phyloP scores from a whole-genome alignment of 768 basidiomycete genomes.

The Glaciozyma martinii region DNA sequence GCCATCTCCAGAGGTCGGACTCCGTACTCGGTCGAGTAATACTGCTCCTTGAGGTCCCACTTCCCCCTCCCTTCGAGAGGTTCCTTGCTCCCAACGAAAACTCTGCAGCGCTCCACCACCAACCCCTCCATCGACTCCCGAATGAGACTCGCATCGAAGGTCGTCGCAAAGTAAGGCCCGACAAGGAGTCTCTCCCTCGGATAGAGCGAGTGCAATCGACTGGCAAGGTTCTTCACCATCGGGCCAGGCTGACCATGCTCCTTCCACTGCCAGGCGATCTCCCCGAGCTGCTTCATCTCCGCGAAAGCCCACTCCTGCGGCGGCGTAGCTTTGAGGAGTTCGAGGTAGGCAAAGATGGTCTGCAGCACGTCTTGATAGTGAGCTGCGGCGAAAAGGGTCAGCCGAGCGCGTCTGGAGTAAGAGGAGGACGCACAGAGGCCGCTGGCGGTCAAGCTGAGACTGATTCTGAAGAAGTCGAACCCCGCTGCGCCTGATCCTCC shows the following conservation, averaged over 20 bases:
- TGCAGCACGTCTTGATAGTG: conserved; percentile 65
- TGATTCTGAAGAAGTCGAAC: conserved; percentile 75
- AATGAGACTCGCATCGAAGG: conserved; percentile 62
- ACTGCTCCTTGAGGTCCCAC: conserved; percentile 53
- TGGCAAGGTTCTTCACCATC: conserved; percentile 12
- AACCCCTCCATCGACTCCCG: conserved; percentile 55
- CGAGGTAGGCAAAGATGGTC: conserved; percentile 61
- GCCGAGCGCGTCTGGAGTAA: too few species aligned
- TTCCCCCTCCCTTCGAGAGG: conserved; percentile 49
- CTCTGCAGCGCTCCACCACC: conserved; percentile 51
- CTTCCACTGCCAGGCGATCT: conserved; percentile 69
- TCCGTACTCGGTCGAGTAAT: conserved; percentile 79
- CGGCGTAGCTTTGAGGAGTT: conserved; percentile 39
- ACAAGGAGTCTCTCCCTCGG: conserved; percentile 65
- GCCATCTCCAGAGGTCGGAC: conserved; percentile 5
- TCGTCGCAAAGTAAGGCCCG: conserved; percentile 59
- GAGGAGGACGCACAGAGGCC: conserved; percentile 58
- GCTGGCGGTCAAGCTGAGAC: conserved; percentile 63
- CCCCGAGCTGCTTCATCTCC: conserved; percentile 62
- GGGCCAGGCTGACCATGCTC: conserved; percentile 44
- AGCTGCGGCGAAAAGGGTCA: conserved; percentile 43
- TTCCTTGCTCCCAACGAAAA: conserved; percentile 68
- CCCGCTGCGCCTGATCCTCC: conserved; percentile 56
- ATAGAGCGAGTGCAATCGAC: conserved; percentile 52
- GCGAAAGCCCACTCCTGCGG: conserved; percentile 52